Evolutionary conservation across 108 stramenopile species (phyloP).

Genomic region (Aurantiochytrium sp.): DNA sequence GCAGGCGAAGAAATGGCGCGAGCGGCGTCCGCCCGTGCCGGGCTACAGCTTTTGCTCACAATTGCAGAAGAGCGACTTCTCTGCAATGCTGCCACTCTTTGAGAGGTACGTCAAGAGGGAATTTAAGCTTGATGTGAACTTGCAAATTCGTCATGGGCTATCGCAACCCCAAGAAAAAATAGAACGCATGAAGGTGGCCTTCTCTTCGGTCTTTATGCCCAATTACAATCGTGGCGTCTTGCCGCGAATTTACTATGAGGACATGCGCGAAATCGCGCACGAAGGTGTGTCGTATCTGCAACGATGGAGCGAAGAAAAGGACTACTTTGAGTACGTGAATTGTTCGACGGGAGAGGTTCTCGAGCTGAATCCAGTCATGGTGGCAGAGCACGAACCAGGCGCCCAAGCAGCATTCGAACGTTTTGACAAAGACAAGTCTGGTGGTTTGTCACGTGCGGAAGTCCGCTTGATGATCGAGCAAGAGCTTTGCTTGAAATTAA

Average conservation of each 20-base stretch:
- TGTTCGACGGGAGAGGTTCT: background rate
- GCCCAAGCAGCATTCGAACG: background rate
- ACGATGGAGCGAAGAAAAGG: background rate
- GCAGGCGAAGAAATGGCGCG: background rate
- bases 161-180: background rate
- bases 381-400: background rate
- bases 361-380: background rate
- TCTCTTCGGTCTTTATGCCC: background rate
- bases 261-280: background rate
- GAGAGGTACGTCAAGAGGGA: background rate
- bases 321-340: background rate
- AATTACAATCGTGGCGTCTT: background rate
- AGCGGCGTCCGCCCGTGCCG: constrained; percentile 3
- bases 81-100: background rate
- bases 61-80: background rate
- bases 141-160: background rate
- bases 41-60: background rate
- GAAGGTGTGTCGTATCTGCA: background rate
- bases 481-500: background rate
- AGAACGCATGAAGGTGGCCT: background rate
- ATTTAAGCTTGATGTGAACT: background rate
- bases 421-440: background rate
- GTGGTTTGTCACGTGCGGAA: background rate
- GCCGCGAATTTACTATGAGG: background rate
- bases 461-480: background rate